A percentile compares a stretch with the other conserved stretches of the same genome.
Evolutionary conservation across 441 rosid species (phyloP).

Genomic region (Heliophila coronopifolia): DNA sequence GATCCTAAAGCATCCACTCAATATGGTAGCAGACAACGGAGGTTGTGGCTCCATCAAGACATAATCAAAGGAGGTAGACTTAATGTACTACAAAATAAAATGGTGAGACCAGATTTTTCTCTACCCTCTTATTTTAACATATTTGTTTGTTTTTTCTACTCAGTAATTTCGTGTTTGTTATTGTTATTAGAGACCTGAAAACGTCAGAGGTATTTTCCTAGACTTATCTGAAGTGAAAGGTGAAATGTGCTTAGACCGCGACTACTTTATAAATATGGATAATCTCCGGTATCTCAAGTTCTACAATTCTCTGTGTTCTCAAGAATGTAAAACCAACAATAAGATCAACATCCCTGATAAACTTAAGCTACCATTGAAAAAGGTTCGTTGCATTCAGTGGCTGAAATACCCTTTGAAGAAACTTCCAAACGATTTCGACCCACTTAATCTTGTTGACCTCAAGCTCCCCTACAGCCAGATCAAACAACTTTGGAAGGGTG

Average conservation of each 20-base stretch:
- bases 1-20: too few relatives aligned
- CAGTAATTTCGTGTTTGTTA: too few relatives aligned
- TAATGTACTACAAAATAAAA: too few relatives aligned
- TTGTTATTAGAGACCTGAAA: too few relatives aligned
- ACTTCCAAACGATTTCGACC: constrained; percentile 7
- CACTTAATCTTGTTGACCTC: constrained; percentile 4
- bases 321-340: neutral
- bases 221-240: constrained; percentile 5
- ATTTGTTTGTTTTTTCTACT: too few relatives aligned
- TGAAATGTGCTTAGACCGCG: too few relatives aligned
- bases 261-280: neutral
- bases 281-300: neutral
- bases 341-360: neutral
- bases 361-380: neutral
- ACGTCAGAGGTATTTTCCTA: neutral
- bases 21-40: too few relatives aligned
- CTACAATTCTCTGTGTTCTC: neutral
- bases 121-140: too few relatives aligned
- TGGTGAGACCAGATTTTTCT: too few relatives aligned
- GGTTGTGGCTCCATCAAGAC: too few relatives aligned
- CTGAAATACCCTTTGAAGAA: neutral
- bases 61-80: too few relatives aligned
- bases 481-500: constrained; percentile 7
- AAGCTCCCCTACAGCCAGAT: constrained; percentile 10
- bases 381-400: constrained; percentile 7